phyloP scores from a whole-genome alignment of 148 eudicot species.

The Drosera capensis region DNA sequence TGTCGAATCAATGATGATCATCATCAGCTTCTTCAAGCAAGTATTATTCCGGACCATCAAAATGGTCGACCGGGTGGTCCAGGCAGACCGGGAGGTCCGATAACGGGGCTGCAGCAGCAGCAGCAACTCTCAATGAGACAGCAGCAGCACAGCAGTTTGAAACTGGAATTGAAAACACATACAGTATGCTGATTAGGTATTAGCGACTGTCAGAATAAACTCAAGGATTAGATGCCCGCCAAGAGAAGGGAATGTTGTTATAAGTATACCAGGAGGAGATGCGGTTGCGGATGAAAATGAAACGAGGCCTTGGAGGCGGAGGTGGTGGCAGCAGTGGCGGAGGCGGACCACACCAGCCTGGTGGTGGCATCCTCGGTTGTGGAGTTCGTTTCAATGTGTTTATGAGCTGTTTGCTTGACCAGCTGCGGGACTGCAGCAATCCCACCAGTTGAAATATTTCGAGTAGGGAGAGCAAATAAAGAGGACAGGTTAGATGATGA shows the following conservation, averaged over 20 bases:
- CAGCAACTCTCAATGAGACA: conserved; percentile 17
- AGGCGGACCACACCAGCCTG: conserved; percentile 6
- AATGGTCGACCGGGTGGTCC: conserved; percentile 10
- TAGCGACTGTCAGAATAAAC: no score
- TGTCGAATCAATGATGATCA: background rate
- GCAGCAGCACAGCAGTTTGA: conserved; percentile 19
- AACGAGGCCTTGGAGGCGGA: conserved; percentile 20
- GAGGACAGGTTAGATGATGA: no score
- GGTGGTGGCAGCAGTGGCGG: conserved; percentile 11
- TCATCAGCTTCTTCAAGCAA: no score
- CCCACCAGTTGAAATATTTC: no score
- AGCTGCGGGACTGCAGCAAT: no score
- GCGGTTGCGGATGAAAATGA: conserved; percentile 2
- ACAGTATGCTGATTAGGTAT: background rate
- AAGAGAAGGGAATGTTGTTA: background rate
- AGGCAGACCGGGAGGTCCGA: conserved; percentile 3
- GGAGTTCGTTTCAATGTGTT: conserved; percentile 1
- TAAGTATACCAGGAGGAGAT: conserved; percentile 9
- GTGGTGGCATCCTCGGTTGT: conserved; percentile 2
- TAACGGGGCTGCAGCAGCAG: conserved; percentile 12
- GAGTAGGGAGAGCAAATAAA: no score
- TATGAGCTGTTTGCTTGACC: background rate
- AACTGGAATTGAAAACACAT: conserved; percentile 6
- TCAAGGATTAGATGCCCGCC: background rate
- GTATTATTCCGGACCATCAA: conserved; percentile 20